Percentiles rank a stretch among this genome's conserved stretches.
These are phyloP conservation scores for Nannochloris sp. DNA, from an alignment of 139 green algal genomes.

Conservation along the genomic window DNA sequence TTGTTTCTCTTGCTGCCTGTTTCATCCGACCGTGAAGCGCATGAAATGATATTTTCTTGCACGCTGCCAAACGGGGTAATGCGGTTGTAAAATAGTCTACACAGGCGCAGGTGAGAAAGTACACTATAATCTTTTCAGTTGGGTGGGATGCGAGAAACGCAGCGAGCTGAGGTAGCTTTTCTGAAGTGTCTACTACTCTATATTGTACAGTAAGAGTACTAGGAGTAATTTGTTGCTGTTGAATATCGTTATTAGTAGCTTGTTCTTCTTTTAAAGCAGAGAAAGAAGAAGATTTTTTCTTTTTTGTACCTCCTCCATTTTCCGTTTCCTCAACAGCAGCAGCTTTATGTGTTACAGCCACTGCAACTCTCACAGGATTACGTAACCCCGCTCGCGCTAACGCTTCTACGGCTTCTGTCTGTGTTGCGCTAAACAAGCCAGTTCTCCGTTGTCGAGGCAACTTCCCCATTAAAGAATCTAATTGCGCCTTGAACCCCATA, in stretches of 20 bases:
- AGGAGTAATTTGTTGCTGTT: conserved; percentile 53
- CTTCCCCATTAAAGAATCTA: conserved; percentile 61
- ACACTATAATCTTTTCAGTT: conserved; percentile 83
- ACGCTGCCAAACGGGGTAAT: background rate
- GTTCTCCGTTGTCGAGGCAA: conserved; percentile 87
- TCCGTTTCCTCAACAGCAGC: conserved; percentile 25
- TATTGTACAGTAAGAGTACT: conserved; percentile 51
- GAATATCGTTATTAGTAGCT: background rate
- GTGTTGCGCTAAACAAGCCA: conserved; percentile 90
- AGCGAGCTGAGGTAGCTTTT: conserved; percentile 75
- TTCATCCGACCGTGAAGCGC: conserved; percentile 89
- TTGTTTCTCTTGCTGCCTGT: conserved; percentile 62
- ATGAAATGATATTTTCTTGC: background rate
- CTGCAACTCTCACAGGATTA: conserved; percentile 74
- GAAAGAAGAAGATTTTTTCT: too few species aligned
- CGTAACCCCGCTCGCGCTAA: conserved; percentile 86
- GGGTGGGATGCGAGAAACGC: conserved; percentile 38
- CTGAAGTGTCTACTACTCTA: conserved; percentile 32
- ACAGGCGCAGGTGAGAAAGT: conserved; percentile 89
- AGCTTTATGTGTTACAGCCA: conserved; percentile 36
- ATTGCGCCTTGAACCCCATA: conserved; percentile 80
- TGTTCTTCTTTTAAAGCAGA: background rate
- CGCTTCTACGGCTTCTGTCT: conserved; percentile 80
- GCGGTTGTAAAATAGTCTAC: conserved; percentile 64
- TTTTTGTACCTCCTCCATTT: background rate